phyloP scores from a whole-genome alignment of 2,329 filamentous ascomycete species.

The Diplodia mutila region DNA sequence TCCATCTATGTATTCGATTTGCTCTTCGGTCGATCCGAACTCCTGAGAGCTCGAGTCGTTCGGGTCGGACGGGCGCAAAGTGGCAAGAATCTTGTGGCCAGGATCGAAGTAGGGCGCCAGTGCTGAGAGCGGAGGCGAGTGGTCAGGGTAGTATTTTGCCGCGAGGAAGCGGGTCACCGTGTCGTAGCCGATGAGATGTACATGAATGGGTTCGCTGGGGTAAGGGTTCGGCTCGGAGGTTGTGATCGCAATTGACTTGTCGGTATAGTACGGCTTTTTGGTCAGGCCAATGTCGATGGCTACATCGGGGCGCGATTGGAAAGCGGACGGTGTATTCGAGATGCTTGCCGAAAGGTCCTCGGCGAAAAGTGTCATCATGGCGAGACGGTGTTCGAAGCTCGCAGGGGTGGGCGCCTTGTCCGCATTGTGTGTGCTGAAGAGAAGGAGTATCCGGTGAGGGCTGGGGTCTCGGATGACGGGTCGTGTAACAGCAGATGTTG shows the following conservation, averaged over 20 bases:
- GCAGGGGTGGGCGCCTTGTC: constrained; percentile 70
- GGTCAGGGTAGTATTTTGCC: constrained; percentile 68
- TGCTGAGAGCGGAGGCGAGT: constrained; percentile 54
- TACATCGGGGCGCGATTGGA: constrained; percentile 30
- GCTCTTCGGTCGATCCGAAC: constrained; percentile 62
- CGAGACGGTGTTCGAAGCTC: constrained; percentile 67
- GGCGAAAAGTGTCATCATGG: constrained; percentile 73
- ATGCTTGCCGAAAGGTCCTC: constrained; percentile 50
- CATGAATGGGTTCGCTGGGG: constrained; percentile 52
- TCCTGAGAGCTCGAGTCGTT: constrained; percentile 52
- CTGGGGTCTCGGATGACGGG: constrained; percentile 32
- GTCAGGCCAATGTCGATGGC: constrained; percentile 70
- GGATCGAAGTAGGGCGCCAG: constrained; percentile 66
- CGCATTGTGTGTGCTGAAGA: constrained; percentile 67
- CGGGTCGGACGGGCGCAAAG: constrained; percentile 56
- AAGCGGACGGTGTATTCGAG: constrained; percentile 9
- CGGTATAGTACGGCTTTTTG: constrained; percentile 72
- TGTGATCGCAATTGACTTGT: constrained; percentile 67
- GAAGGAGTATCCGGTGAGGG: constrained; percentile 57
- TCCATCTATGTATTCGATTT: constrained; percentile 58
- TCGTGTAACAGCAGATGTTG: constrained; percentile 54
- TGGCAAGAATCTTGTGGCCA: constrained; percentile 65
- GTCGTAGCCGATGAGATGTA: constrained; percentile 76
- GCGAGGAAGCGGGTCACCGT: constrained; percentile 74
- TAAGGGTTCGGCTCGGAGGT: constrained; percentile 41